Evolutionary conservation across 2,329 filamentous ascomycete species (phyloP).

Genomic region (Emmonsiellopsis sp.): DNA sequence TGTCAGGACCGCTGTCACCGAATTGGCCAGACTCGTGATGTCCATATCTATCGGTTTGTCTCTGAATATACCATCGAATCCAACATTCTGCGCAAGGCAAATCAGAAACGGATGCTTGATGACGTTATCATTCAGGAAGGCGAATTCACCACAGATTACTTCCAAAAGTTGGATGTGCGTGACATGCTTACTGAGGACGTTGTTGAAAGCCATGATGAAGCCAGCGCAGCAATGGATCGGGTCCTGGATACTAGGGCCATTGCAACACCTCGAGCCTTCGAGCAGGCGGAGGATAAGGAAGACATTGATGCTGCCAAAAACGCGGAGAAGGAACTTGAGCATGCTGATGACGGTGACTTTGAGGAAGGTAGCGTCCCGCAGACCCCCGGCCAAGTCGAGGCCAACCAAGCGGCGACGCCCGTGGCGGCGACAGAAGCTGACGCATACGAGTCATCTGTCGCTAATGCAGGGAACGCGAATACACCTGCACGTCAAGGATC

Average conservation of each 20-base stretch:
- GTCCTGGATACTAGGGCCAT: constrained; percentile 63
- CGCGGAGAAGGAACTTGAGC: constrained; percentile 77
- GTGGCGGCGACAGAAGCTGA: constrained; percentile 26
- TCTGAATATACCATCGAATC: constrained; percentile 94
- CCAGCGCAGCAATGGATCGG: constrained; percentile 74
- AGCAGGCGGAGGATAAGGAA: constrained; percentile 84
- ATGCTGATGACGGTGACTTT: constrained; percentile 79
- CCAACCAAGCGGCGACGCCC: constrained; percentile 25
- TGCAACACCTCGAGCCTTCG: constrained; percentile 62
- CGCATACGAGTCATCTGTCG: constrained; percentile 15
- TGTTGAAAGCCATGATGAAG: constrained; percentile 59
- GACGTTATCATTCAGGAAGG: constrained; percentile 98
- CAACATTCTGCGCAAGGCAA: constrained; percentile 92
- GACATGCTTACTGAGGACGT: constrained; percentile 49
- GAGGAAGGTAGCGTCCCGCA: constrained; percentile 48
- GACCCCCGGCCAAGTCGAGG: constrained; percentile 19
- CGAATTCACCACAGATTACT: constrained; percentile 94
- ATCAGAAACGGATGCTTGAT: constrained; percentile 95
- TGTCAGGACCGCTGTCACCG: constrained; percentile 96
- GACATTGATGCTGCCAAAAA: constrained; percentile 80
- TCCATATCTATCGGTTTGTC: constrained; percentile 92
- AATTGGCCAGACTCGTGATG: constrained; percentile 93
- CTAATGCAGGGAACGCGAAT: constrained; percentile 5
- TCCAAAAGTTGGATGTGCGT: constrained; percentile 63
- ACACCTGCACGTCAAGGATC: constrained; percentile 16